Conservation (phyloP, 2,329 filamentous ascomycete species). For the Cladosporium sp. region DNA sequence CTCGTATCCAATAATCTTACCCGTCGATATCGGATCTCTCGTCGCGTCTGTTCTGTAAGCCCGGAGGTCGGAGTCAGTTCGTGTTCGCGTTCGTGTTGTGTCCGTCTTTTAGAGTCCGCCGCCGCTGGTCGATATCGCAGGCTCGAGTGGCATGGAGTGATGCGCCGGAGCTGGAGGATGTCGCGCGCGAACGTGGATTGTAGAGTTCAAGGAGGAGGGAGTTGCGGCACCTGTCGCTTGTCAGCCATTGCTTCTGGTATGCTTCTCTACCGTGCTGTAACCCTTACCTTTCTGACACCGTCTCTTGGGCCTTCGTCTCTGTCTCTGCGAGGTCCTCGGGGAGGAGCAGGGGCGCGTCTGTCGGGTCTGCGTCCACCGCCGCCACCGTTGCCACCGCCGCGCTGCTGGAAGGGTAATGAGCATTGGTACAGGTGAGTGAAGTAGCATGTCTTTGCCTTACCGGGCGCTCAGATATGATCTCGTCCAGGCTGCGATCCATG, state of each 20-base stretch:
- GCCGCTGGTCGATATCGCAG: slow-evolving; percentile 38
- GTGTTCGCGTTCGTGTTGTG: slow-evolving; percentile 22
- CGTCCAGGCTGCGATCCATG: slow-evolving; percentile 67
- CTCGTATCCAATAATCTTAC: slow-evolving; percentile 44
- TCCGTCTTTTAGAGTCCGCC: slow-evolving; percentile 22
- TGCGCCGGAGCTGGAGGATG: slow-evolving; percentile 21
- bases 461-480: slow-evolving; percentile 63
- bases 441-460: slow-evolving; percentile 41
- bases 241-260: not conserved
- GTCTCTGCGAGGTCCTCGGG: slow-evolving; percentile 51
- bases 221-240: slow-evolving; percentile 42
- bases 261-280: not conserved
- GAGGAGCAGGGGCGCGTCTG: slow-evolving; percentile 84
- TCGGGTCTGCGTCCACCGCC: slow-evolving; percentile 28
- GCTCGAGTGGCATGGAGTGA: slow-evolving; percentile 24
- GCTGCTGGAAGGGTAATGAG: slow-evolving; percentile 21
- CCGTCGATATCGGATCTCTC: slow-evolving; percentile 61
- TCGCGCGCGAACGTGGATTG: slow-evolving; percentile 14
- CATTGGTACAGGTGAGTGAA: not conserved
- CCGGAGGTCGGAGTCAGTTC: slow-evolving; percentile 40
- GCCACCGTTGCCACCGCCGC: slow-evolving; percentile 28
- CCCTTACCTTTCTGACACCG: slow-evolving; percentile 81
- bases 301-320: slow-evolving; percentile 70
- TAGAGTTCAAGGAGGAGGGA: slow-evolving; percentile 35
- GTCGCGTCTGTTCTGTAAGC: slow-evolving; percentile 35